Evolutionary conservation across 257 asterid genomes (phyloP), one percentile per base, ranked within the genome.

Genomic region (Prunella vulgaris): DNA sequence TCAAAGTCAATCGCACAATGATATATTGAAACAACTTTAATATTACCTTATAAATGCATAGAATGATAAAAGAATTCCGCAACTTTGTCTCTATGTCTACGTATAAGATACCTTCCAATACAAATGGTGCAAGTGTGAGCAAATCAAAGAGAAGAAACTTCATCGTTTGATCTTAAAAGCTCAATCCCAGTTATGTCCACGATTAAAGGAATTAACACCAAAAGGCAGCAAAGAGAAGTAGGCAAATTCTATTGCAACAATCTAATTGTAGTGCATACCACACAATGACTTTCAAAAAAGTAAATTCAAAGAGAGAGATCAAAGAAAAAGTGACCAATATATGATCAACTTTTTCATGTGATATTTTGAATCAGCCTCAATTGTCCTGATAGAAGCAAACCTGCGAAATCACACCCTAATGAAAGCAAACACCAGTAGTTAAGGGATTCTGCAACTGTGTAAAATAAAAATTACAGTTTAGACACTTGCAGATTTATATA

Each of bases 351-450:
- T 85, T 65, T 51, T 71, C 85, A 73, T 52, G 32, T 81, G 82
- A 60, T 57, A 4, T 9, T 73, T 76, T 0, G 84, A 81, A 27
- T 72, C 72, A 62, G 46, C 59, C 73, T 79, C 84, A 28, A 83
- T 74, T 12, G 88, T 84, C 63, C 77, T 68, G 17, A 83, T 74
- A 3, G 91, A 79, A 66, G 79, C 79, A 77, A 53, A 79, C 75
- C 88, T 86, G 81, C 54, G 56, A 44, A 63, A 59, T 13, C 22
- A n/a, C 17, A 70, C 0, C 3, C 32, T 12, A 40, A 3, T 35
- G 10, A 6, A 35, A 8, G 12, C 9, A 33, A 33, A 9, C 5
- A 9, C 2, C 14, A 14, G 1, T 17, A 2, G 3, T 14, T 42
- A 17, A n/a, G n/a, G n/a, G n/a, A n/a, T n/a, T n/a, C n/a, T 42